Conservation (phyloP, 371 early-diverging fungal species). For the Ecytonucleospora hepatopenaei region DNA sequence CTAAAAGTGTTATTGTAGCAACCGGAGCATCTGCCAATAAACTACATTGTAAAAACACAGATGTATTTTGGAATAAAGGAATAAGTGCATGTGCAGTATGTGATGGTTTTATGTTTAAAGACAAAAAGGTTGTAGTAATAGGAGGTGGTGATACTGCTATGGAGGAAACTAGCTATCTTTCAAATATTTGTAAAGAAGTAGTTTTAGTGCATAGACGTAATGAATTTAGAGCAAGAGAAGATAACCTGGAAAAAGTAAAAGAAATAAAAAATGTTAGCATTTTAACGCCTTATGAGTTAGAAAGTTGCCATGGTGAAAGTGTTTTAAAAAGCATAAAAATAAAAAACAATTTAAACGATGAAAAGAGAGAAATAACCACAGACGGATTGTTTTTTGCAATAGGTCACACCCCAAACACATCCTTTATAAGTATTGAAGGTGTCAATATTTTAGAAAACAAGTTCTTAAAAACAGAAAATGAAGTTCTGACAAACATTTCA, state of each 20-base stretch:
- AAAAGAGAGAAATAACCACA: conserved; percentile 60
- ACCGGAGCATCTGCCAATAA: conserved; percentile 95
- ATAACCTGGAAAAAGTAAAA: conserved; percentile 74
- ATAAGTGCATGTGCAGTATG: conserved; percentile 97
- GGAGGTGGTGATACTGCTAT: conserved; percentile 97
- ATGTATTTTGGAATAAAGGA: conserved; percentile 76
- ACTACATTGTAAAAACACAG: conserved; percentile 59
- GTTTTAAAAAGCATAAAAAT: conserved; percentile 53
- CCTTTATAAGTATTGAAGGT: conserved; percentile 31
- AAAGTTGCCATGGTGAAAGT: conserved; percentile 67
- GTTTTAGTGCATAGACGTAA: conserved; percentile 82
- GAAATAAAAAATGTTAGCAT: conserved; percentile 74
- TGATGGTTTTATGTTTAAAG: conserved; percentile 87
- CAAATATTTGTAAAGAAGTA: conserved; percentile 74
- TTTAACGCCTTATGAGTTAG: conserved; percentile 71
- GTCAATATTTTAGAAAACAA: conserved; percentile 69
- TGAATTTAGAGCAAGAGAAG: conserved; percentile 80
- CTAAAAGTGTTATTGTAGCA: conserved; percentile 76
- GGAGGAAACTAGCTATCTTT: conserved; percentile 85
- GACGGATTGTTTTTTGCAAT: conserved; percentile 93
- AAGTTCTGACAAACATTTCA: conserved; percentile 65
- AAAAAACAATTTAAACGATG: conserved; percentile 53
- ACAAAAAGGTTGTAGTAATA: conserved; percentile 72
- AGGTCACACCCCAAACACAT: conserved; percentile 78
- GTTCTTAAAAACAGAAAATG: conserved; percentile 69